A percentile compares a stretch with the other conserved stretches of the same genome.
Conservation (phyloP, 1,284 basidiomycete genomes). For the Cryptococcus floricola region DNA sequence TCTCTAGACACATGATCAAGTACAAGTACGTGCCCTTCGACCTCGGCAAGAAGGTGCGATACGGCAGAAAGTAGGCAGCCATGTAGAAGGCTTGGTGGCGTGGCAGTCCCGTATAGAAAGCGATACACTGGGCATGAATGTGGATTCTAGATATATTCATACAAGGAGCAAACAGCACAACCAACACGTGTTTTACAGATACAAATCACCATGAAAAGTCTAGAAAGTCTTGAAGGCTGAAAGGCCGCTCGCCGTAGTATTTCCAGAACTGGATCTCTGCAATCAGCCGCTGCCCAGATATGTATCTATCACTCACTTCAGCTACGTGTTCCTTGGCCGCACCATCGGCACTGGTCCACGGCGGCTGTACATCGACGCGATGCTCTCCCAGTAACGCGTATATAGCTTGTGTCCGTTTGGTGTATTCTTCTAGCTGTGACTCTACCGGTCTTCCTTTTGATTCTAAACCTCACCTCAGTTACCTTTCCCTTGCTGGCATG, state of each 20-base stretch:
- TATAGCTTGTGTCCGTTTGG: slow-evolving; percentile 26
- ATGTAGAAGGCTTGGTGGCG: background rate
- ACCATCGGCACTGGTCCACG: slow-evolving; percentile 28
- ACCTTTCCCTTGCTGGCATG: background rate
- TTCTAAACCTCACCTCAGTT: background rate
- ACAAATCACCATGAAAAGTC: no score
- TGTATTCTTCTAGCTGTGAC: slow-evolving; percentile 30
- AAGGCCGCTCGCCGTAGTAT: slow-evolving; percentile 6
- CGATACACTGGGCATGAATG: no score
- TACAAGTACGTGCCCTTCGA: slow-evolving; percentile 69
- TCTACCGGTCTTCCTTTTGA: slow-evolving; percentile 25
- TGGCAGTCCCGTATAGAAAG: background rate
- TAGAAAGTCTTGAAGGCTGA: slow-evolving; percentile 18
- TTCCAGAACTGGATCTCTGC: slow-evolving; percentile 16
- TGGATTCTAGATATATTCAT: background rate
- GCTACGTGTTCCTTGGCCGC: slow-evolving; percentile 23
- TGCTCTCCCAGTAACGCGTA: slow-evolving; percentile 28
- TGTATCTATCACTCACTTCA: slow-evolving; percentile 12
- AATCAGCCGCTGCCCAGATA: background rate
- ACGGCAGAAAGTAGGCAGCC: slow-evolving; percentile 37
- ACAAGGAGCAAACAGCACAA: background rate
- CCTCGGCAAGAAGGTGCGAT: slow-evolving; percentile 45
- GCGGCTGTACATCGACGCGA: slow-evolving; percentile 29
- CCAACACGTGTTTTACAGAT: background rate
- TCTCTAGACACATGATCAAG: slow-evolving; percentile 89